Evolutionary conservation across 176 grass and related monocot species (phyloP).

Genomic region (Urochloa ruziziensis): DNA sequence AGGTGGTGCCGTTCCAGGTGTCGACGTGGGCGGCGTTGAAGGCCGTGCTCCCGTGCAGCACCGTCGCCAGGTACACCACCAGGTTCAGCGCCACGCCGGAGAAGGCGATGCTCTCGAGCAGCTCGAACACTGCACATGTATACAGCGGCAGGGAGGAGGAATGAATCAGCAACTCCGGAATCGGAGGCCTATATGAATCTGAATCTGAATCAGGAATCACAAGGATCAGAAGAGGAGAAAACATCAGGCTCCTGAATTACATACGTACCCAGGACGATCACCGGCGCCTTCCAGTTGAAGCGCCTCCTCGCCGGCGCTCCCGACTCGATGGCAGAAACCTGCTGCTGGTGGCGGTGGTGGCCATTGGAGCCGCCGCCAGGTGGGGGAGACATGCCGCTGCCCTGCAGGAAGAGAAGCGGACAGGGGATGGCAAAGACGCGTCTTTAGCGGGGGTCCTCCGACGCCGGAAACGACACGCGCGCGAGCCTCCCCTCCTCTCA

Average conservation of each 20-base stretch:
- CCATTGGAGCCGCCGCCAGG: conserved; percentile 9
- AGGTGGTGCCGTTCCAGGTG: conserved; percentile 78
- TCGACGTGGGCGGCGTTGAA: conserved; percentile 74
- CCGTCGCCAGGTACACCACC: conserved; percentile 67
- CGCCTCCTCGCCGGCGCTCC: not conserved
- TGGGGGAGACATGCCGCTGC: conserved; percentile 7
- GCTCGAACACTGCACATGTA: conserved; percentile 39
- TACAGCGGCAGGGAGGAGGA: too few relatives aligned
- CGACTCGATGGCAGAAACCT: not conserved
- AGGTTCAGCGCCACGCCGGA: conserved; percentile 59
- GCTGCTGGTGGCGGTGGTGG: not conserved
- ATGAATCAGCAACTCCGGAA: not conserved
- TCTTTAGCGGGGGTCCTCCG: not conserved
- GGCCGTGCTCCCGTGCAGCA: conserved; percentile 57
- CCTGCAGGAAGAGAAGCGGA: not conserved
- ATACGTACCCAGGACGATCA: conserved; percentile 14
- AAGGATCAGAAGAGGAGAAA: too few relatives aligned
- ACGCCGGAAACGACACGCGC: not conserved
- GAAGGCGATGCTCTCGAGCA: conserved; percentile 71
- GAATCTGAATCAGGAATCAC: not conserved
- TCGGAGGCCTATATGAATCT: not conserved
- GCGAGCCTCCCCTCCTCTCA: too few relatives aligned
- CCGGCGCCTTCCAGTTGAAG: conserved; percentile 28
- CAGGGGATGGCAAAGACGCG: not conserved
- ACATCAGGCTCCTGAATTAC: too few relatives aligned